Evolutionary conservation across 139 green algal species (phyloP).

Genomic region (Zygnema circumcarinatum): DNA sequence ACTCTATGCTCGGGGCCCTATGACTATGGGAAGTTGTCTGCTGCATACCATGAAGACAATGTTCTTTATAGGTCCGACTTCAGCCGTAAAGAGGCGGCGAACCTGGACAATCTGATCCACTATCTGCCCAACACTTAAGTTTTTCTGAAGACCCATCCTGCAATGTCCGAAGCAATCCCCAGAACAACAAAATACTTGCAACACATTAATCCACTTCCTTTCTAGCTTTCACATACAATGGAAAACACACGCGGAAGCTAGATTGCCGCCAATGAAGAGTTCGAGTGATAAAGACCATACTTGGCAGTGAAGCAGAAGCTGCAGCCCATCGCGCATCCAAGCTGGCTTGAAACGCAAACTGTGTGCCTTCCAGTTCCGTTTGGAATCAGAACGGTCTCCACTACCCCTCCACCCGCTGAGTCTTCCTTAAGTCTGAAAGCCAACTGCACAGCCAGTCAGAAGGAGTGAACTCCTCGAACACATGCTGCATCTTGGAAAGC

Average conservation of each 20-base stretch:
- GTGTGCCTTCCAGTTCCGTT: conserved; percentile 26
- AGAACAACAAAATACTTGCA: neutral
- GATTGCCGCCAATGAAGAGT: neutral
- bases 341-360: conserved; percentile 50
- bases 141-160: conserved; percentile 61
- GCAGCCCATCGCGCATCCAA: conserved; percentile 64
- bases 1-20: too few species aligned
- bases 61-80: conserved; percentile 73
- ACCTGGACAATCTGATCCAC: conserved; percentile 61
- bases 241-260: neutral
- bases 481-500: conserved; percentile 1
- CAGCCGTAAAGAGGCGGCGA: conserved; percentile 36
- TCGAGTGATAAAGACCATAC: conserved; percentile 20
- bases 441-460: conserved; percentile 32
- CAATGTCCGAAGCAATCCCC: too few species aligned
- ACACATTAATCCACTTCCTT: neutral
- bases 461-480: neutral
- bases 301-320: conserved; percentile 65
- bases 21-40: too few species aligned
- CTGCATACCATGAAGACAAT: conserved; percentile 90
- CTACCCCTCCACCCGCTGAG: conserved; percentile 20
- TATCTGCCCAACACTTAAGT: conserved; percentile 63
- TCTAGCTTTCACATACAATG: neutral
- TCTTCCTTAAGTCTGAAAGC: conserved; percentile 28
- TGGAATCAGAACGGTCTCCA: conserved; percentile 68